phyloP scores from a whole-genome alignment of 257 asterid genomes.

The Craterostigma plantagineum region DNA sequence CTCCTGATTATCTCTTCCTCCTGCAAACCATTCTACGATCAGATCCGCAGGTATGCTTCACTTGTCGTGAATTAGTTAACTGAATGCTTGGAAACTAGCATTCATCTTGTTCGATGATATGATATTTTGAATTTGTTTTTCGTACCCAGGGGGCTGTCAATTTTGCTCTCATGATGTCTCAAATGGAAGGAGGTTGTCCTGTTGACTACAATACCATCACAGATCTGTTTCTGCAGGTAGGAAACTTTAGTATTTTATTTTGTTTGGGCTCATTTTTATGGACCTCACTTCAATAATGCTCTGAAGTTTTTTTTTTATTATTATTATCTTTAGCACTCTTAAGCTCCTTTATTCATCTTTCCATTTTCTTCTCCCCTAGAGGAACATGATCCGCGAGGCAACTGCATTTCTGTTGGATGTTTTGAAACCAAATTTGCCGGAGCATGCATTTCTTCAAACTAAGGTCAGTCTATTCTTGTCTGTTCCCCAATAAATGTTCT shows the following conservation, averaged over 20 bases:
- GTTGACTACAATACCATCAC: slow-evolving; percentile 96
- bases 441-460: slow-evolving; percentile 86
- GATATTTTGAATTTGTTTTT: slow-evolving; percentile 8
- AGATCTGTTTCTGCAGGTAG: slow-evolving; percentile 96
- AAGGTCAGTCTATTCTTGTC: slow-evolving; percentile 32
- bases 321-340: background rate
- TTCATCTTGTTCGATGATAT: slow-evolving; percentile 1
- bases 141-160: slow-evolving; percentile 89
- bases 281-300: background rate
- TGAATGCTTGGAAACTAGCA: background rate
- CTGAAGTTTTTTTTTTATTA: too few relatives aligned
- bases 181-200: slow-evolving; percentile 99
- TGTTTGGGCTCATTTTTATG: background rate
- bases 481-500: background rate
- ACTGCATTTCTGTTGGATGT: slow-evolving; percentile 96
- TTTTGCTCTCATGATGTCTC: slow-evolving; percentile 99
- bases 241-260: slow-evolving; percentile 5
- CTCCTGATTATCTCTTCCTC: slow-evolving; percentile 94
- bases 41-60: slow-evolving; percentile 78
- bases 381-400: slow-evolving; percentile 99
- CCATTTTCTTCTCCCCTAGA: slow-evolving; percentile 32
- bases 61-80: background rate
- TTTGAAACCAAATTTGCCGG: slow-evolving; percentile 91
- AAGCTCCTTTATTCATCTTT: slow-evolving; percentile 3
- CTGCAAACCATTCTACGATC: slow-evolving; percentile 97